These are phyloP conservation scores for Tilletia horrida DNA, from an alignment of 1,284 basidiomycete genomes.

Conservation along the genomic window DNA sequence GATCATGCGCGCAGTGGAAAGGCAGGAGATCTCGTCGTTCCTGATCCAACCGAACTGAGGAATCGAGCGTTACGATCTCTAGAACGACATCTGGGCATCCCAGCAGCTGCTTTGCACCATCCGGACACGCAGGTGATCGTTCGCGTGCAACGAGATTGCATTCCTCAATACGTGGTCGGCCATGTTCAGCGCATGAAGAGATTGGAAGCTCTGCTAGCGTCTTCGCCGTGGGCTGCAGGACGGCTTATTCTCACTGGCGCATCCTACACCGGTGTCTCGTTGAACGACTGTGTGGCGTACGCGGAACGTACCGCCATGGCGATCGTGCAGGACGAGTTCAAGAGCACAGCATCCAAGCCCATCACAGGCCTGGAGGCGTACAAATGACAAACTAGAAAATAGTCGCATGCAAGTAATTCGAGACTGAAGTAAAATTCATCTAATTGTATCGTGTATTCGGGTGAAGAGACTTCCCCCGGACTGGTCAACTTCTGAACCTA, in stretches of 20 bases:
- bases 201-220: constrained; percentile 60
- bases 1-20: not conserved
- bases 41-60: not conserved
- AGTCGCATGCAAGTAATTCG: too few relatives aligned
- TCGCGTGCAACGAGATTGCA: constrained; percentile 68
- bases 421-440: too few relatives aligned
- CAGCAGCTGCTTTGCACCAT: constrained; percentile 18
- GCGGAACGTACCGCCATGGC: constrained; percentile 9
- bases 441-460: too few relatives aligned
- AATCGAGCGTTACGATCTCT: constrained; percentile 36
- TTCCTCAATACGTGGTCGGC: constrained; percentile 75
- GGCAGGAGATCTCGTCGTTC: constrained; percentile 55
- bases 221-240: constrained; percentile 51
- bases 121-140: constrained; percentile 56
- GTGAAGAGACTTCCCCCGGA: too few relatives aligned
- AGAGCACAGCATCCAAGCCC: not conserved
- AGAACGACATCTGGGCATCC: constrained; percentile 37
- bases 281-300: constrained; percentile 74
- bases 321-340: not conserved
- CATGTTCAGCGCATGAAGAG: constrained; percentile 70
- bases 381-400: too few relatives aligned
- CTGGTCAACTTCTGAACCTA: too few relatives aligned
- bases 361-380: not conserved
- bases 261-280: constrained; percentile 80
- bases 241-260: constrained; percentile 75